Evolutionary conservation across 2,329 filamentous ascomycete genomes (phyloP), one percentile per base, ranked within the genome.

Genomic region (Clathrospora elynae): DNA sequence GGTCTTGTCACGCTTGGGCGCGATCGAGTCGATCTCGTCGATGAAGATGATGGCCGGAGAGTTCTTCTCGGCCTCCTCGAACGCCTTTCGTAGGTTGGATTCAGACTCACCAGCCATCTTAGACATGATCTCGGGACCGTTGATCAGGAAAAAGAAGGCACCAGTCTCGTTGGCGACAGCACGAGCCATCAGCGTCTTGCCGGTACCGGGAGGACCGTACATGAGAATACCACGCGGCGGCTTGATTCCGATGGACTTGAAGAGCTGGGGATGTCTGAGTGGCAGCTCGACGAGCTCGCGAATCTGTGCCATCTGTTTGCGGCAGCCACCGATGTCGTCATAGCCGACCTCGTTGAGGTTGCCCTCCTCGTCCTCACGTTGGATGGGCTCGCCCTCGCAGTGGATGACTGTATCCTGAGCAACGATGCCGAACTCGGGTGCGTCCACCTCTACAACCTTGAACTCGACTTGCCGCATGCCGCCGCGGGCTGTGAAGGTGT

Each of bases 231-330:
- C 93, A 67, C 93, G 90, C 31, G 93, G 93, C 42, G 93, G 93
- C 83, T 99, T 99, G 79, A 99, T 96, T 84, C 93, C 93, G 68
- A 99, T 97, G 26, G 92, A 97, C 82, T 97, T 99, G 87, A 99
- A 99, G 35, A 99, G 87, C 74, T 97, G 93, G 49, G 93, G 93
- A 75, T 99, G 93, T 67, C 93, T 86, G 51, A 99, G 83, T 50
- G 93, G 93, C 60, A 99, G 80, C 81, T 99, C 93, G 56, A 99
- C 93, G 81, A 99, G 85, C 74, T 99, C 93, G 71, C 93, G 89
- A 64, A 99, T 96, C 80, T 99, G 93, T 53, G 93, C 93, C 93
- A 99, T 97, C 78, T 99, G 93, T 79, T 99, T 99, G 69, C 93
- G 84, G 83, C 93, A 97, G 60, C 93, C 93, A 82, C 93, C 93